Base-by-base conservation (phyloP, 1,139 yeast species). In the Geotrichum aggregatum region DNA sequence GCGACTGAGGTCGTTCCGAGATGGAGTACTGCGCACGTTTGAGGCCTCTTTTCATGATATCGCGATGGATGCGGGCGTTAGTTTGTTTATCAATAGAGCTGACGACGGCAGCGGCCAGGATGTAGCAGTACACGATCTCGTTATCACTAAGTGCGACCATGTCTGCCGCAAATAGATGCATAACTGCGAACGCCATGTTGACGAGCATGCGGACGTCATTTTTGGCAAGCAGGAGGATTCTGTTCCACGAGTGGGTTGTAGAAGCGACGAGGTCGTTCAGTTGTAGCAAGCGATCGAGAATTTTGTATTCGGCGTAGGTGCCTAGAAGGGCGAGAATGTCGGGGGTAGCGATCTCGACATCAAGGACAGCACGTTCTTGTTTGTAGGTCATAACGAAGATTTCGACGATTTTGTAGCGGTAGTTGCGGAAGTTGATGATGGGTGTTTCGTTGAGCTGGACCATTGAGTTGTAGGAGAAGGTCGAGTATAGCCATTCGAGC, bases 341-440 rank as follows among this genome's bases (percentile, higher is more conserved):
- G 3, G 52, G 47, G 34, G 52, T 44, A 1, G 55, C 55, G 19
- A 52, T 49, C 19, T 52, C 55, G 26, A 40, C 52, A 8, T 46
- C 50, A n/a, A 52, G 38, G 8, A 49, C 50, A 13, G 44, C 52
- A 18, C 46, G 44, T 30, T 52, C 55, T 30, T 52, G 55, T 21
- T 43, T 42, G 40, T 52, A 52, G 22, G 55, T 26, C 55, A 52
- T 52, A 48, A 39, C 50, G 28, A 52, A 52, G 50, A 52, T 43
- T 22, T 52, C 55, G 41, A 52, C 55, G 16, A 52, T 52, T 31
- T 52, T 52, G 52, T 52, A 52, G 22, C 55, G 41, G 42, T 52
- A 52, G 42, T 52, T 52, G 34, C 55, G 33, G 33, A 52, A 52
- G 50, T 52, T 52, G 33, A 45, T 49, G 45, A 52, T 46, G 28